Evolutionary conservation across 2,329 filamentous ascomycete genomes (phyloP).

Genomic region (Fusarium equiseti): DNA sequence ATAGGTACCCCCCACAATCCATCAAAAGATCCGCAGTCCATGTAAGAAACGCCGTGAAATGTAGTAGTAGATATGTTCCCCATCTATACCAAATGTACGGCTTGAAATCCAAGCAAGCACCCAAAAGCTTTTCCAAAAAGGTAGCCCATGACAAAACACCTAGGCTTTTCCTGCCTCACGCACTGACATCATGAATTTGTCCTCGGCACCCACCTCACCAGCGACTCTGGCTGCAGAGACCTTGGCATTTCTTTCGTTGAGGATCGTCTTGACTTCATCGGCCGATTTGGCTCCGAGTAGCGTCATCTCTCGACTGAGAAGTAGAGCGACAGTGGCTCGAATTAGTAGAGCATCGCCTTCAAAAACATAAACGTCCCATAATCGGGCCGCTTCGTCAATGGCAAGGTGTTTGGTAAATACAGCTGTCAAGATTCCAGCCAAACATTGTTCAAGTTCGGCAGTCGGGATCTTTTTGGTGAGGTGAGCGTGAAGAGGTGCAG

Average conservation of each 20-base stretch:
- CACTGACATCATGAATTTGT: conserved; percentile 55
- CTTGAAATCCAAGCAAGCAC: conserved; percentile 24
- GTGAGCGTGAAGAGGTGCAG: conserved; percentile 72
- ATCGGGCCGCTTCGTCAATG: conserved; percentile 76
- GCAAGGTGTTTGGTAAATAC: conserved; percentile 73
- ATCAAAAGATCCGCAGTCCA: conserved; percentile 34
- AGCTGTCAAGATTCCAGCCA: conserved; percentile 71
- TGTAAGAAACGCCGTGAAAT: conserved; percentile 45
- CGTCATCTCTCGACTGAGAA: conserved; percentile 66
- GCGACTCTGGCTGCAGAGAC: conserved; percentile 52
- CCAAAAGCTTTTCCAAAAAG: conserved; percentile 15
- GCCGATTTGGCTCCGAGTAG: conserved; percentile 61
- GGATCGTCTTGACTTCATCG: conserved; percentile 58
- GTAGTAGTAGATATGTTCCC: conserved; percentile 41
- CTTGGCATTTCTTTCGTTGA: conserved; percentile 49
- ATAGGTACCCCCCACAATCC: conserved; percentile 30
- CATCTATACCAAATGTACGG: conserved; percentile 48
- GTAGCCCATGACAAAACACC: conserved; percentile 19
- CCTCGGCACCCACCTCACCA: conserved; percentile 61
- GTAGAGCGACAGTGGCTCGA: conserved; percentile 75
- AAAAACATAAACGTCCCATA: conserved; percentile 88
- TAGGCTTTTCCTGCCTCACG: conserved; percentile 53
- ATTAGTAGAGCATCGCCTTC: conserved; percentile 81
- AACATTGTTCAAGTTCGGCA: conserved; percentile 64
- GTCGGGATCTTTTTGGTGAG: conserved; percentile 64